Conservation (phyloP, 345 rosid genomes). For the Excoecaria agallocha region DNA sequence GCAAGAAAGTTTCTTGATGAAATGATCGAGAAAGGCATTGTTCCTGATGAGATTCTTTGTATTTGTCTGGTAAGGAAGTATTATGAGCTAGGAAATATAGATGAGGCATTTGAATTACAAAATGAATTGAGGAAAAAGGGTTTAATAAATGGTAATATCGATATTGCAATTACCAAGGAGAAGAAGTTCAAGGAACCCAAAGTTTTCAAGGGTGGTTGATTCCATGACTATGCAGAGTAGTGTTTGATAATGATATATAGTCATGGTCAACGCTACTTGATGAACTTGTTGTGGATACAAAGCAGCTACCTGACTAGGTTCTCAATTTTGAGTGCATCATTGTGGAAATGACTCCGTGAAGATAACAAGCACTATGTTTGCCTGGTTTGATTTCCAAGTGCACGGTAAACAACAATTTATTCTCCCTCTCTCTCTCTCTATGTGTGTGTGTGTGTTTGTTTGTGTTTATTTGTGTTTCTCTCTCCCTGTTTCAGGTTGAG, state of each 20-base stretch:
- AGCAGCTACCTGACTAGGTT: background rate
- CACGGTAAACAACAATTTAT: background rate
- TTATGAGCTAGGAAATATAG: slow-evolving; percentile 46
- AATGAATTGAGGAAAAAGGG: slow-evolving; percentile 46
- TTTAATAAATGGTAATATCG: slow-evolving; percentile 27
- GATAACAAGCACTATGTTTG: background rate
- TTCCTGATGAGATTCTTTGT: slow-evolving; percentile 63
- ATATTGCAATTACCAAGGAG: background rate
- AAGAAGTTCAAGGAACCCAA: background rate
- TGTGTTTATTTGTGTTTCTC: too few species aligned
- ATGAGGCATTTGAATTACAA: slow-evolving; percentile 52
- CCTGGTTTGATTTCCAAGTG: slow-evolving; percentile 7
- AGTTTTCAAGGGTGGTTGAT: background rate
- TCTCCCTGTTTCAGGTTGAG: background rate
- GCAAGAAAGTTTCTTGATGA: slow-evolving; percentile 56
- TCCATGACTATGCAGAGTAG: background rate
- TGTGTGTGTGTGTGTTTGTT: too few species aligned
- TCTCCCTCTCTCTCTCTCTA: background rate
- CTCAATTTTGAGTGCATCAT: background rate
- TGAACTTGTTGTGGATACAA: background rate
- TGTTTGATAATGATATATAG: background rate
- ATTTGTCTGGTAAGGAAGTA: slow-evolving; percentile 50
- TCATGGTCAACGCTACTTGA: background rate
- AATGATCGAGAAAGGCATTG: slow-evolving; percentile 55
- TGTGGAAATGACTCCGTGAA: background rate